Percentiles rank a stretch among this genome's conserved stretches.
These are phyloP conservation scores for Strigomonas culicis DNA, from an alignment of 208 protist genomes.

Conservation along the genomic window DNA sequence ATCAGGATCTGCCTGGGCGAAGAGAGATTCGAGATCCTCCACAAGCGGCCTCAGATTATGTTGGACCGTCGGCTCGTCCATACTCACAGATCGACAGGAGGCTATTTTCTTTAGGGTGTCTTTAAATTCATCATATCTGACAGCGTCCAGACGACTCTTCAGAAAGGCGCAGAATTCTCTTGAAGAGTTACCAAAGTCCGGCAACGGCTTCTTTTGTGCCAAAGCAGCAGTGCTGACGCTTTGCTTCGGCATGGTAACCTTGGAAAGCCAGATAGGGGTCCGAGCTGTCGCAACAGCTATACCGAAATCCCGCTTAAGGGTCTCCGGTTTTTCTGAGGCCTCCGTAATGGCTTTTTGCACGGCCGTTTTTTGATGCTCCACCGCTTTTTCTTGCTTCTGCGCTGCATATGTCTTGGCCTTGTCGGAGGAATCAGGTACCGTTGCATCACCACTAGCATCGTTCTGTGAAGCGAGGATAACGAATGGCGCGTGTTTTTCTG, in stretches of 20 bases:
- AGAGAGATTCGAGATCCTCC: slow-evolving; percentile 24
- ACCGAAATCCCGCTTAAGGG: too few species aligned
- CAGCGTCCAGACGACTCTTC: slow-evolving; percentile 41
- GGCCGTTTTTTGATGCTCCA: too few species aligned
- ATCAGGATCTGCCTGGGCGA: slow-evolving; percentile 36
- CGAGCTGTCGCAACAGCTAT: too few species aligned
- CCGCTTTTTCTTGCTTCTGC: too few species aligned
- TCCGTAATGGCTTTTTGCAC: too few species aligned
- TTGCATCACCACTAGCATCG: background rate
- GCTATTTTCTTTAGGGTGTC: slow-evolving; percentile 52
- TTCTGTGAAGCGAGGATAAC: too few species aligned
- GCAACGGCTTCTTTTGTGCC: too few species aligned
- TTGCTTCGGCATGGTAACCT: too few species aligned
- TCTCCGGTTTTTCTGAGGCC: too few species aligned
- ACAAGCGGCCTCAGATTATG: slow-evolving; percentile 21
- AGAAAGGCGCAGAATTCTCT: slow-evolving; percentile 85
- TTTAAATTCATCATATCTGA: slow-evolving; percentile 60
- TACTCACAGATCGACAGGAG: slow-evolving; percentile 14
- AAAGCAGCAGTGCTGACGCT: too few species aligned
- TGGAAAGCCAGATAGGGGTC: too few species aligned
- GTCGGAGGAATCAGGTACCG: slow-evolving; percentile 20
- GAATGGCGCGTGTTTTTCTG: too few species aligned
- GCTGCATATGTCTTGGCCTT: slow-evolving; percentile 32
- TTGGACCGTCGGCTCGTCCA: slow-evolving; percentile 5
- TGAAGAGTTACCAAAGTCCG: slow-evolving; percentile 39